Conservation (phyloP, 805 yeast genomes). For the Wickerhamia fluorescens region DNA sequence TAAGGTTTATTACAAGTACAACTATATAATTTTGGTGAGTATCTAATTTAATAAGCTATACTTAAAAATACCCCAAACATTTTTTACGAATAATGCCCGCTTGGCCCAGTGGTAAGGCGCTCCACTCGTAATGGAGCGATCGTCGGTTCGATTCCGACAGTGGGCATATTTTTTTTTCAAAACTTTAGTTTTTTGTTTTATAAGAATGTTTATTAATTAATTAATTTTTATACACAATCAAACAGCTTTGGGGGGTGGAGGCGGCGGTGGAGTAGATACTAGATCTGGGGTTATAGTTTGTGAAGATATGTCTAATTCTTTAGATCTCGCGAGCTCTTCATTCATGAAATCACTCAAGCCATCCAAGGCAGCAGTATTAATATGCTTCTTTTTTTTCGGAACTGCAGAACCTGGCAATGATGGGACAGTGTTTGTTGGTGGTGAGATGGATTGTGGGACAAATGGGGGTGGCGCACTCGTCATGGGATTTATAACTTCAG, state of each 20-base stretch:
- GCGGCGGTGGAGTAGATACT: conserved; percentile 23
- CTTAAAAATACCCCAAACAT: background rate
- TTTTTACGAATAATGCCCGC: conserved; percentile 25
- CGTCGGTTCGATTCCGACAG: conserved; percentile 50
- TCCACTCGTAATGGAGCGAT: conserved; percentile 50
- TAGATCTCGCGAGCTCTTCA: conserved; percentile 37
- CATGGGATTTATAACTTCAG: conserved; percentile 5
- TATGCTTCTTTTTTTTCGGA: conserved; percentile 18
- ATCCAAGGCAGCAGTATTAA: conserved; percentile 12
- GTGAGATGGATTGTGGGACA: too few relatives aligned
- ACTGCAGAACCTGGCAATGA: conserved; percentile 12
- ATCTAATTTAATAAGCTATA: too few relatives aligned
- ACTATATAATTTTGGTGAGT: too few relatives aligned
- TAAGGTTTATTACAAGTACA: too few relatives aligned
- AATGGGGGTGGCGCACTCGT: conserved; percentile 6
- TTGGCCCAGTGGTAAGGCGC: conserved; percentile 52
- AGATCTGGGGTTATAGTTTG: too few relatives aligned
- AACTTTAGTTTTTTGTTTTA: conserved; percentile 2
- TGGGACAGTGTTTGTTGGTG: conserved; percentile 7
- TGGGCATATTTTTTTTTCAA: conserved; percentile 26
- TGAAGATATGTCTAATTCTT: conserved; percentile 28
- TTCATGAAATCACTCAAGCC: conserved; percentile 35
- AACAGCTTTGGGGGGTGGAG: conserved; percentile 22
- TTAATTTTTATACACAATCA: too few relatives aligned
- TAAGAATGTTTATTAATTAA: too few relatives aligned